phyloP scores from a whole-genome alignment of 2,329 filamentous ascomycete genomes.

The Clarireedia paspali region DNA sequence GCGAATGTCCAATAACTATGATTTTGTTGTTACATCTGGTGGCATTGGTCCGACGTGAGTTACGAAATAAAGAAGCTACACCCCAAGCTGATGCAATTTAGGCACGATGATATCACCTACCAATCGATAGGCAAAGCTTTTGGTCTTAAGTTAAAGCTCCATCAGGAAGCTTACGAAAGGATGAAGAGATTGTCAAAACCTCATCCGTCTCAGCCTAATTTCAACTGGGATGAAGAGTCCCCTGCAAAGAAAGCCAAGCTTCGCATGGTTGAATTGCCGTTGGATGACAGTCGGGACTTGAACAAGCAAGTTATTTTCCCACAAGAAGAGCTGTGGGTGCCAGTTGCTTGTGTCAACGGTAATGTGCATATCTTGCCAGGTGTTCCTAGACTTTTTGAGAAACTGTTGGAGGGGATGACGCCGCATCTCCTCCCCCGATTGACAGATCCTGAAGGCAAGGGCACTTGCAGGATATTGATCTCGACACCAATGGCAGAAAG shows the following conservation, averaged over 20 bases:
- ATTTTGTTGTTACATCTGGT: conserved; percentile 91
- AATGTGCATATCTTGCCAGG: conserved; percentile 93
- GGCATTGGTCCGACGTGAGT: conserved; percentile 85
- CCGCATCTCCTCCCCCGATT: conserved; percentile 63
- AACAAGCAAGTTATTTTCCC: conserved; percentile 73
- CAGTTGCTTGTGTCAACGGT: conserved; percentile 78
- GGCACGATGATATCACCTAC: conserved; percentile 97
- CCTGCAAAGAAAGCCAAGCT: conserved; percentile 72
- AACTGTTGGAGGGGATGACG: conserved; percentile 69
- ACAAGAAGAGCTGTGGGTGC: conserved; percentile 81
- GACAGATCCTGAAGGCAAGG: conserved; percentile 72
- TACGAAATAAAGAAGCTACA: not conserved
- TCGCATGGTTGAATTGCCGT: conserved; percentile 84
- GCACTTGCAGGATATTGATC: conserved; percentile 70
- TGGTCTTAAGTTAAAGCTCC: conserved; percentile 64
- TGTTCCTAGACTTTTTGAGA: conserved; percentile 75
- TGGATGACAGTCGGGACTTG: conserved; percentile 56
- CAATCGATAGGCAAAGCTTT: conserved; percentile 90
- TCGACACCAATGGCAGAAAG: conserved; percentile 86
- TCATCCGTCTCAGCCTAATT: conserved; percentile 63
- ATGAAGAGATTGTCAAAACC: conserved; percentile 79
- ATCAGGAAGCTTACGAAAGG: conserved; percentile 66
- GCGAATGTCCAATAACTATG: conserved; percentile 83
- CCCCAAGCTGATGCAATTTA: conserved; percentile 30
- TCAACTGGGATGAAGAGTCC: conserved; percentile 79